These are phyloP conservation scores for Vitis hybrid DNA, from an alignment of 177 flowering plant genomes.

Conservation along the genomic window DNA sequence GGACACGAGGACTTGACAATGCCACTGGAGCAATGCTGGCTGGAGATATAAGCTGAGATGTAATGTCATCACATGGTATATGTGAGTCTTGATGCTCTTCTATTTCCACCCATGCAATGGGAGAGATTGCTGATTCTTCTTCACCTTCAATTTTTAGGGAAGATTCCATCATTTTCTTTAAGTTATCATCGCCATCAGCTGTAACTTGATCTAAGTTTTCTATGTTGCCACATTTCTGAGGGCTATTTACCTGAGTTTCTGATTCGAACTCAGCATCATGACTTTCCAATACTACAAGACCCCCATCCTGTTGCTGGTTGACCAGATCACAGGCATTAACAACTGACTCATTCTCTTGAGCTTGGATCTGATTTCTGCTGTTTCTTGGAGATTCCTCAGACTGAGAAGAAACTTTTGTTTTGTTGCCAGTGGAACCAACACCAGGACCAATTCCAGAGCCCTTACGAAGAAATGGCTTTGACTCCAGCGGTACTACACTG, in stretches of 20 bases:
- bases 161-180: conserved; percentile 23
- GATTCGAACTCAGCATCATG: conserved; percentile 27
- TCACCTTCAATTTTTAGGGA: conserved; percentile 34
- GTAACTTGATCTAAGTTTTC: conserved; percentile 30
- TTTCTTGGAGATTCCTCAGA: conserved; percentile 38
- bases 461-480: conserved; percentile 68
- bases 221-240: conserved; percentile 23
- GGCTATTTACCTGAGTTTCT: conserved; percentile 31
- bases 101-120: conserved; percentile 74
- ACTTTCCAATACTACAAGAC: conserved; percentile 10
- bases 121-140: conserved; percentile 63
- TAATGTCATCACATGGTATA: conserved; percentile 17
- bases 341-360: conserved; percentile 39
- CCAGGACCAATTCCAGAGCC: conserved; percentile 47
- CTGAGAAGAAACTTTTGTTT: conserved; percentile 36
- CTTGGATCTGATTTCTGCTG: conserved; percentile 20
- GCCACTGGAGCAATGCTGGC: conserved; percentile 30
- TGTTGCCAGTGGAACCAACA: conserved; percentile 31
- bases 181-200: conserved; percentile 26
- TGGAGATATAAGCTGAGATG: conserved; percentile 31
- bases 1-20: conserved; percentile 61
- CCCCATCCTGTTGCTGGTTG: conserved; percentile 30
- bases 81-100: conserved; percentile 52
- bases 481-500: conserved; percentile 84
- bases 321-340: conserved; percentile 22